A percentile compares a stretch with the other conserved stretches of the same genome.
Conservation (phyloP, 352 stramenopile genomes). For the Poterioochromonas sp. region DNA sequence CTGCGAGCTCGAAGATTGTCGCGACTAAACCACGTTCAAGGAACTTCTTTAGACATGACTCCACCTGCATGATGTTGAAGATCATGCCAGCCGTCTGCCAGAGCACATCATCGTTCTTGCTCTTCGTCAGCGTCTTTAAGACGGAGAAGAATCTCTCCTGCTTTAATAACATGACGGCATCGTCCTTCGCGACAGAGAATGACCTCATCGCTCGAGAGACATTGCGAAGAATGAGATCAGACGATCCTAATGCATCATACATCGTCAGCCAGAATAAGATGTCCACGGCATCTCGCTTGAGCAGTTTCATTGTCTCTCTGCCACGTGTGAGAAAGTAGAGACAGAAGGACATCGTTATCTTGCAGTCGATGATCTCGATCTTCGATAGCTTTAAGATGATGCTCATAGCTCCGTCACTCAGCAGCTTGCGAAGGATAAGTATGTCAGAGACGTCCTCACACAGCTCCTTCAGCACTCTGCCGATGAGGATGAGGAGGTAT, state of each 20-base stretch:
- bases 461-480: not conserved
- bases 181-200: not conserved
- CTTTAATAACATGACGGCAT: not conserved
- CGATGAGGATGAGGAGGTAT: not conserved
- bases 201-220: not conserved
- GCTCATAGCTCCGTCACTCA: not conserved
- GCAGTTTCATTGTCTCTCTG: slow-evolving; percentile 5
- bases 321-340: not conserved
- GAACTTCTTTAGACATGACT: not conserved
- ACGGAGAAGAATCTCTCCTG: slow-evolving; percentile 17
- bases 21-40: not conserved
- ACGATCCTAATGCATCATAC: not conserved
- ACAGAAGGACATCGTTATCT: not conserved
- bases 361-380: not conserved
- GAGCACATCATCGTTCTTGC: slow-evolving; percentile 20
- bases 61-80: slow-evolving; percentile 11
- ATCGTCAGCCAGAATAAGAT: slow-evolving; percentile 30
- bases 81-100: slow-evolving; percentile 23
- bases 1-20: slow-evolving; percentile 13
- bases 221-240: slow-evolving; percentile 7
- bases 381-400: slow-evolving; percentile 24
- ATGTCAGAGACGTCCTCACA: not conserved
- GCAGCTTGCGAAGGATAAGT: not conserved
- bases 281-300: slow-evolving; percentile 9
- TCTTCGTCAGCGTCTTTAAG: not conserved